A percentile compares a stretch with the other conserved stretches of the same genome.
Evolutionary conservation across 805 yeast species (phyloP).

Genomic region (Candida rishiriensis): DNA sequence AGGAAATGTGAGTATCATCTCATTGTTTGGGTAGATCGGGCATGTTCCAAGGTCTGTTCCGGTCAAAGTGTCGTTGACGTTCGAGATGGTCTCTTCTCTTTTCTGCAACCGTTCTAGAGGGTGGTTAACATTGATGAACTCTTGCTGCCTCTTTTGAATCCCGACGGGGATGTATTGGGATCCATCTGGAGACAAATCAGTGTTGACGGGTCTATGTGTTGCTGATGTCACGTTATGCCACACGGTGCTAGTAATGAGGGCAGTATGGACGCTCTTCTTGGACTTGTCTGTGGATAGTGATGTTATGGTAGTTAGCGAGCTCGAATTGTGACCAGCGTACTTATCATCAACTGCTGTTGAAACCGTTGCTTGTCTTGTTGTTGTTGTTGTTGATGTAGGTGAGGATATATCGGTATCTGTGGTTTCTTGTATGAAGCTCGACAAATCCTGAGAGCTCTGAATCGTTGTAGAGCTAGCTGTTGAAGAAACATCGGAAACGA

Average conservation of each 20-base stretch:
- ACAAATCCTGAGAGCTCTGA: not conserved
- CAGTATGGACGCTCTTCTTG: not conserved
- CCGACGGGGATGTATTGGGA: conserved; percentile 13
- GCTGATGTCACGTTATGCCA: not conserved
- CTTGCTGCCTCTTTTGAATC: conserved; percentile 8
- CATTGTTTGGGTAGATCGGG: conserved; percentile 26
- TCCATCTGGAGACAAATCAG: not conserved
- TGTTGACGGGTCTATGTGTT: not conserved
- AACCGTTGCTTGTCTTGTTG: not conserved
- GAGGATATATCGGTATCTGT: not conserved
- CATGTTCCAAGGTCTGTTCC: conserved; percentile 15
- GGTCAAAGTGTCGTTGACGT: not conserved
- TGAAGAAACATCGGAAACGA: not conserved
- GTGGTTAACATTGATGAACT: not conserved
- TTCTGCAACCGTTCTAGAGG: no score
- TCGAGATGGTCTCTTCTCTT: not conserved
- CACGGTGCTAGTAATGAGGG: not conserved
- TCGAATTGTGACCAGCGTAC: not conserved
- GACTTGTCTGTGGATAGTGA: not conserved
- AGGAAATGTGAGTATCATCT: conserved; percentile 22
- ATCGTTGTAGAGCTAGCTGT: not conserved
- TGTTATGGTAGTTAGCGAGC: conserved; percentile 1
- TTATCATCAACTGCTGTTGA: not conserved
- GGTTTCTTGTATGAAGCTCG: not conserved
- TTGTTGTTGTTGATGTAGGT: not conserved